Evolutionary conservation across 2,329 filamentous ascomycete species (phyloP), one percentile per base, ranked within the genome.

Genomic region (Hortaea werneckii): DNA sequence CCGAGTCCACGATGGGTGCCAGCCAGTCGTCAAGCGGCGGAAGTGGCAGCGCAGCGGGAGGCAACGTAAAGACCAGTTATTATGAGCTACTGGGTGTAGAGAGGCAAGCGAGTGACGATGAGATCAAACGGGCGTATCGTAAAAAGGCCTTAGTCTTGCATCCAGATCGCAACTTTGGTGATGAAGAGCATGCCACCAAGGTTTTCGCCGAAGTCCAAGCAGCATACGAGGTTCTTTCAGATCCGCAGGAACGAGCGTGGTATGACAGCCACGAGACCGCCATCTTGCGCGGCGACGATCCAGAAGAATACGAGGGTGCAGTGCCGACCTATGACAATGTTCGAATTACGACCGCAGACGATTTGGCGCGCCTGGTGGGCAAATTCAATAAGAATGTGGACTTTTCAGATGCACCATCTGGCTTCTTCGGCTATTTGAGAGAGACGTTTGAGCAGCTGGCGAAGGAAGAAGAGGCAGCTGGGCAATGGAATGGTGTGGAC

Each of bases 51-150:
- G 50, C 50, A 10, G 44, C 58, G 9, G 53, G 58, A 28, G 57
- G 42, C n/a, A 51, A 54, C 59, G 61, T 66, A 42, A 89, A 86
- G 67, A 84, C 78, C 32, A 87, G 83, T 64, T 90, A 90, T 66
- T 96, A 96, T 67, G 84, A 92, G 57, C 74, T 95, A 32, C 76
- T 96, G 5, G 80, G 76, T 5, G 71, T 95, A 11, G 78, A 85
- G 51, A 75, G 79, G 49, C 73, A 77, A 50, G 88, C 87, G 30
- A 80, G 80, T 5, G 84, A 89, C 39, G 85, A 94, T 46, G 89
- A 95, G 82, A 88, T 98, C 60, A 95, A 95, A 61, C 94, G 87
- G 60, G 88, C 89, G 10, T 98, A 98, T 67, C 80, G 87, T 53
- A 81, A 73, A 50, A 95, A 90, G 63, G 92, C 92, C 1, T 78